Evolutionary conservation across 371 early-diverging fungal genomes (phyloP), one percentile per base, ranked within the genome.

Genomic region (Mortierella sp.): DNA sequence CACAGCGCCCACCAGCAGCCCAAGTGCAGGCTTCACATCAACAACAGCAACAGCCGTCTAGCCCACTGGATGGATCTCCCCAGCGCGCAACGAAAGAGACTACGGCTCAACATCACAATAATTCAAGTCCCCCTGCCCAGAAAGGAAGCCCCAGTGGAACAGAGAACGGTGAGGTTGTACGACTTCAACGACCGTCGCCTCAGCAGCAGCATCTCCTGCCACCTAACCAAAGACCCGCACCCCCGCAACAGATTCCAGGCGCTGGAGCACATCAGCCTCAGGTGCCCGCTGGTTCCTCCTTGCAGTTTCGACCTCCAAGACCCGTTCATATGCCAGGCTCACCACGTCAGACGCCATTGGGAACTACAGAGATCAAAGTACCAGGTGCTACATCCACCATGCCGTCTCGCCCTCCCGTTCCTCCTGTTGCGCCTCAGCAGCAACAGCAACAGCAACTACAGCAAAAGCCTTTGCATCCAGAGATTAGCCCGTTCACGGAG

Each of bases 1-100:
- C 60, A 19, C 78, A 70, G 56, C 78, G 78, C 7, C 70, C 70
- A 4, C 50, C 58, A 21, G 34, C 69, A 4, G 61, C 65, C 15
- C 61, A 60, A n/a, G 56, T 23, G n/a, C 66, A 64, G 14, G 66
- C 52, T 5, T 26, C 42, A 17, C 57, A 56, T 9, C 60, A 47
- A 11, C 72, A 50, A 34, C 60, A 60, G 23, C 44, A 17, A 12
- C 42, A 39, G 27, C 46, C 26, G 6, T 48, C 70, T 27, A 52
- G 31, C 24, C 24, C 62, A 19, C 14, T 14, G 31, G 44, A 44
- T 44, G 44, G 44, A 19, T 61, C 62, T 4, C 63, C 64, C n/a
- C 65, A 72, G 15, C 47, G 31, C 5, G 21, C 15, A 9, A 50
- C 48, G 1, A 23, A 11, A n/a, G 54, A 37, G 11, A 7, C 39